Conservation (phyloP, 768 basidiomycete species). For the Mycena amicta region DNA sequence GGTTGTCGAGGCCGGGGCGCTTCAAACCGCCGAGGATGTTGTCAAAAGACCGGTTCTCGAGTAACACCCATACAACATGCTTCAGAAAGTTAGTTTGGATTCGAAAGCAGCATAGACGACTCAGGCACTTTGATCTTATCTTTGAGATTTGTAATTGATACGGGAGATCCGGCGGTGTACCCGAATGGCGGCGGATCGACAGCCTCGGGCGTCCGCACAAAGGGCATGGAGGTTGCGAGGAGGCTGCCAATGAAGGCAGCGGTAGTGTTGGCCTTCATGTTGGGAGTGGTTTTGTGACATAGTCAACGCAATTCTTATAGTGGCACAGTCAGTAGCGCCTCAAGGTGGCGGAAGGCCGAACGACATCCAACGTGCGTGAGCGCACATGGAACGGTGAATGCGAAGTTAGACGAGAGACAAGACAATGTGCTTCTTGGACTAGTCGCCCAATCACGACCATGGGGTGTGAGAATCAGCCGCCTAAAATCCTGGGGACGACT, state of each 20-base stretch:
- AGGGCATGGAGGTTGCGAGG: conserved; percentile 15
- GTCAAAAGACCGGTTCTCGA: conserved; percentile 35
- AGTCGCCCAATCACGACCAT: no score
- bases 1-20: conserved; percentile 25
- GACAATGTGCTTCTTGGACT: no score
- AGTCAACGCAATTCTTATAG: no score
- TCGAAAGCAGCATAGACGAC: not conserved
- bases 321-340: not conserved
- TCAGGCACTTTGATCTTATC: conserved; percentile 20
- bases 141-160: conserved; percentile 23
- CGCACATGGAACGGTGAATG: conserved; percentile 8
- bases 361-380: conserved; percentile 12
- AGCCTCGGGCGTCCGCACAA: not conserved
- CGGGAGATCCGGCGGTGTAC: conserved; percentile 19
- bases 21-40: conserved; percentile 30
- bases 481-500: no score
- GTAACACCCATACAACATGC: conserved; percentile 29
- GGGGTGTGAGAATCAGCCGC: no score
- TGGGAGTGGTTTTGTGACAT: no score
- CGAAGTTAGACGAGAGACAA: conserved; percentile 1
- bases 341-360: not conserved
- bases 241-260: conserved; percentile 17
- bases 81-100: conserved; percentile 11
- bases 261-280: conserved; percentile 22
- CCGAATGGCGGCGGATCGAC: conserved; percentile 19